Base-by-base conservation (phyloP, 345 rosid genomes). In the Draba incana region DNA sequence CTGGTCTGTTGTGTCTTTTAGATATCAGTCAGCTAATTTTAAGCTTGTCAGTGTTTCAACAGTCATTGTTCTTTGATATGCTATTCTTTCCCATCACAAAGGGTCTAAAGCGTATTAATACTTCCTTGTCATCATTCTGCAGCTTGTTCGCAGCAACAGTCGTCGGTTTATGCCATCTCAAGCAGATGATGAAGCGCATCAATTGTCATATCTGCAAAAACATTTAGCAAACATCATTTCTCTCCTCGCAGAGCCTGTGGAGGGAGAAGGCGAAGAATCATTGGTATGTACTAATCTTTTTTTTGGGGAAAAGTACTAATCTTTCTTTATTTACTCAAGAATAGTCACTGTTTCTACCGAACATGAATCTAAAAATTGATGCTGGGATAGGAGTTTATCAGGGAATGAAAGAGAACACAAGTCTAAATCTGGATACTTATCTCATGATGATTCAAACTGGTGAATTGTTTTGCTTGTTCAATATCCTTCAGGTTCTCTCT, bases 81-180 rank as follows among this genome's bases (percentile, higher is more conserved):
- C 25, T 38, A 5, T 28, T 64, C 4, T 37, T 47, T 59, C n/a
- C 47, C 52, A 12, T 33, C 10, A 15, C 31, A 25, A 20, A 44
- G 38, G 33, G 35, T 35, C 42, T 33, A 16, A 42, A 23, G 20
- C 28, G 43, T 10, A 28, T 4, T 8, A 31, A 30, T 46, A 27
- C 49, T 41, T 42, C 13, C 25, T 52, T 58, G 75, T 54, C 49
- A 35, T 72, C 53, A 47, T 35, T 41, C 71, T 67, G 81, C 88
- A 95, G 99, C 97, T 92, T 75, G 99, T 86, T 37, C 97, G 98
- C n/a, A 86, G 98, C 89, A 92, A 89, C 67, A 89, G 86, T 81
- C 90, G 99, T 51, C 88, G 99, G 61, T 88, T 86, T 79, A 79
- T 84, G 96, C 98, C 98, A 60, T 95, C 99, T 14, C 98, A 84